Conservation (phyloP, 2,329 filamentous ascomycete genomes). For the Colletotrichum spaethianum region DNA sequence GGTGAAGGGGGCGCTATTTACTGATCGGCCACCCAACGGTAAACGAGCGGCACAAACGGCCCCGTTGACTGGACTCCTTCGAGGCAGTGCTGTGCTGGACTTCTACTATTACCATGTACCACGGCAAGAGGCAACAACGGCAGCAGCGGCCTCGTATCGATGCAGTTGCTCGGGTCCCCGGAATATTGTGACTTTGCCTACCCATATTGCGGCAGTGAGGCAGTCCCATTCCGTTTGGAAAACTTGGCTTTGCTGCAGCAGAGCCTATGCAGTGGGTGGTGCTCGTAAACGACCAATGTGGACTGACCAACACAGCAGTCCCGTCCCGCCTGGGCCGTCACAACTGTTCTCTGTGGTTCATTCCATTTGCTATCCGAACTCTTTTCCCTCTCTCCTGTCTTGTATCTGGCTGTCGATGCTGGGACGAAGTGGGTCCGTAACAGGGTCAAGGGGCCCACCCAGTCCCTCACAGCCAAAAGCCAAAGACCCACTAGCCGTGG, state of each 20-base stretch:
- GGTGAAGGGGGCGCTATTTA: conserved; percentile 19
- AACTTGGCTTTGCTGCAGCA: conserved; percentile 3
- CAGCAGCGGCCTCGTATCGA: conserved; percentile 15
- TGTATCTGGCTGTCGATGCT: not conserved
- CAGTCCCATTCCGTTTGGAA: not conserved
- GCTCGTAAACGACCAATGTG: not conserved
- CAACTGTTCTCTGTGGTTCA: not conserved
- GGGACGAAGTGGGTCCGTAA: conserved; percentile 4
- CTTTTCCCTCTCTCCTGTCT: not conserved
- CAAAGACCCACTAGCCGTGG: conserved; percentile 18
- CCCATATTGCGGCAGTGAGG: not conserved
- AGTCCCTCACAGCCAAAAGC: not conserved
- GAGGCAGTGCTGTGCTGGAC: conserved; percentile 23
- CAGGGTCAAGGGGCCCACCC: not conserved
- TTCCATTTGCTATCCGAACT: not conserved
- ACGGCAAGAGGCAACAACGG: not conserved
- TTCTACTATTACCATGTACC: too few relatives aligned
- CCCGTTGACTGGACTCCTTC: conserved; percentile 8
- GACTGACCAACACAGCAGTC: not conserved
- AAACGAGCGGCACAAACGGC: not conserved
- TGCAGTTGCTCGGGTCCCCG: conserved; percentile 16
- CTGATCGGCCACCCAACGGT: not conserved
- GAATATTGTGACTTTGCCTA: too few relatives aligned
- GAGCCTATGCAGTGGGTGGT: not conserved
- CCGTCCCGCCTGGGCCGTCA: not conserved